phyloP scores from a whole-genome alignment of 345 rosid genomes.

The Aquilaria sinensis region DNA sequence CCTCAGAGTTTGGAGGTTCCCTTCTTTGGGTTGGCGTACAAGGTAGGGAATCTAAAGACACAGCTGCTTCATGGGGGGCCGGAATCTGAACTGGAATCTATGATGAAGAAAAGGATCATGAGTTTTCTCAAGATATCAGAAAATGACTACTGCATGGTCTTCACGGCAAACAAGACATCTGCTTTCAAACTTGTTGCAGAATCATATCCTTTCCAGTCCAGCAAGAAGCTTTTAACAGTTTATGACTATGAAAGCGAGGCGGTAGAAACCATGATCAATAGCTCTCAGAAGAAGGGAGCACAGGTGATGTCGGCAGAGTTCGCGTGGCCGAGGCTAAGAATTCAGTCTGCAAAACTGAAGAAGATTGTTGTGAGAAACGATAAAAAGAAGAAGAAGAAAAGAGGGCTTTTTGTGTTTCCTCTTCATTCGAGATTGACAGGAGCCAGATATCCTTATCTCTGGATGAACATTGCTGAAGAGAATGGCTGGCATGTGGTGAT shows the following conservation, averaged over 20 bases:
- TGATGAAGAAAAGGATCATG: conserved; percentile 76
- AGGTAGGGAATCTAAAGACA: conserved; percentile 68
- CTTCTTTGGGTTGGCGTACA: conserved; percentile 76
- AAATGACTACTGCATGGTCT: conserved; percentile 77
- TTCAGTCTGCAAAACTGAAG: conserved; percentile 56
- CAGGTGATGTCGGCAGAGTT: conserved; percentile 70
- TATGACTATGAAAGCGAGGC: conserved; percentile 92
- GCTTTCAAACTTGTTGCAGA: conserved; percentile 90
- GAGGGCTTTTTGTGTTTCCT: conserved; percentile 85
- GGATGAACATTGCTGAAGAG: conserved; percentile 89
- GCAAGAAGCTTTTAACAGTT: conserved; percentile 61
- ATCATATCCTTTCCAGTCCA: conserved; percentile 71
- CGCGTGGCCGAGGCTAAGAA: conserved; percentile 83
- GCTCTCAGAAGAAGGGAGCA: conserved; percentile 75
- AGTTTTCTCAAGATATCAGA: conserved; percentile 64
- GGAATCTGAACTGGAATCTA: conserved; percentile 57
- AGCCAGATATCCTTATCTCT: conserved; percentile 78
- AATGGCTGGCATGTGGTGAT: conserved; percentile 88
- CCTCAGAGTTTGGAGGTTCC: conserved; percentile 44
- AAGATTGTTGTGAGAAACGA: conserved; percentile 54
- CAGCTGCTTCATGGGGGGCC: conserved; percentile 74
- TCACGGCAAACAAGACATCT: conserved; percentile 83
- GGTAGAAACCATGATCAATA: conserved; percentile 53
- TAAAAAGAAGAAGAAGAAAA: conserved; percentile 45
- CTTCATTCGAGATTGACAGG: conserved; percentile 87